Evolutionary conservation across 129 eudicot species (phyloP), one percentile per base, ranked within the genome.

Genomic region (Mikania micrantha): DNA sequence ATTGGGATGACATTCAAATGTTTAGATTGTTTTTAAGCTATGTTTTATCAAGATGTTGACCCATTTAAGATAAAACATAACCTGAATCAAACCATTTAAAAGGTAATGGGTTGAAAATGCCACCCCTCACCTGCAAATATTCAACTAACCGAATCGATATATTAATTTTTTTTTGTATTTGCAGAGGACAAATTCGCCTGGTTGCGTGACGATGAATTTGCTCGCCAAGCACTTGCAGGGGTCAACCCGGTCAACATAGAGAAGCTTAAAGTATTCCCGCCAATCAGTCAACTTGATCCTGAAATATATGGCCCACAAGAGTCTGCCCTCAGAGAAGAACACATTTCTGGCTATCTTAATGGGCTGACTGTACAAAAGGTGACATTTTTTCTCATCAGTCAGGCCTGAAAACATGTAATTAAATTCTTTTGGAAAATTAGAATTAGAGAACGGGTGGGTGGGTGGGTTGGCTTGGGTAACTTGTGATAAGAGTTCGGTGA

Each of bases 171-270:
- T 21, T 72, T 27, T 15, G n/a, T 34, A 31, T 75, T 24, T 66
- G 56, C 86, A 93, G 99, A 81, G 93, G 99, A 93, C 83, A 86
- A 75, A 57, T 80, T 78, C 56, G 88, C 96, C 27, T 93, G 99
- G 96, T 56, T 93, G 69, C 66, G 99, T 79, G 99, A 93, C 62
- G 95, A 93, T 54, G 99, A 93, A 83, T 93, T 93, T 83, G 96
- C 86, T 41, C 87, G 99, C 15, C 95, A 93, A 78, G 80, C 90
- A 40, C 63, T 93, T 19, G 96, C 99, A 2, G 99, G 99, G 49
- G 88, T 93, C 32, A 93, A 93, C 81, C 99, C 99, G 0, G 85
- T 80, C 13, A 85, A 25, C 74, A 93, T 93, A 15, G 92, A 93
- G 73, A 86, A 83, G 74, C 91, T 93, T 44, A 70, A 71, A 42